Evolutionary conservation across 306 rosid genomes (phyloP), one percentile per base, ranked within the genome.

Genomic region (Bauhinia variegata): DNA sequence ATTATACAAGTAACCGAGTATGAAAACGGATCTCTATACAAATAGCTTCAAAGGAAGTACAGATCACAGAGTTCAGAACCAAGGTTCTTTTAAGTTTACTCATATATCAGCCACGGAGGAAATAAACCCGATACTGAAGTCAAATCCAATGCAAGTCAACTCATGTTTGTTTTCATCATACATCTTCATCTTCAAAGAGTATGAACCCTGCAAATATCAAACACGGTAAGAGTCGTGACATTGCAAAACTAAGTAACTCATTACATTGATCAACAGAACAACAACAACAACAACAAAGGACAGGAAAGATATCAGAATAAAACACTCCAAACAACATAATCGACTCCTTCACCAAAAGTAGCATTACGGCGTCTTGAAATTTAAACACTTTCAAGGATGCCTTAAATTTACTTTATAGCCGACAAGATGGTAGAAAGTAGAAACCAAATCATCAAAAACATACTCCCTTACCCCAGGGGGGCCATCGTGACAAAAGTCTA

Each of bases 181-280:
- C 78, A 92, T 68, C 75, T 41, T 87, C 96, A 92, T 87, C 75
- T 63, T 88, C 68, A 92, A 76, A 38, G 87, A 39, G 85, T 89
- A 89, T 0, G 95, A 75, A 49, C 96, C 95, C 95, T 89, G 89
- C 73, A n/a, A n/a, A n/a, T n/a, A n/a, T n/a, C n/a, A n/a, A n/a
- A n/a, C n/a, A n/a, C n/a, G n/a, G n/a, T n/a, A n/a, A n/a, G n/a
- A n/a, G n/a, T n/a, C n/a, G n/a, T n/a, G n/a, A n/a, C n/a, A n/a
- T n/a, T n/a, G n/a, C n/a, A 73, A 54, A 63, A 47, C 23, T 37
- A 61, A 31, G 67, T 5, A 23, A 28, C 30, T 51, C 15, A 56
- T 48, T 65, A 3, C 0, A 34, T 38, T 18, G 13, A 14, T 60
- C 8, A 38, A 28, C 15, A 53, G 19, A 5, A 48, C 39, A 44